Evolutionary conservation across 805 yeast genomes (phyloP), one percentile per base, ranked within the genome.

Genomic region (Yarrowia sp.): DNA sequence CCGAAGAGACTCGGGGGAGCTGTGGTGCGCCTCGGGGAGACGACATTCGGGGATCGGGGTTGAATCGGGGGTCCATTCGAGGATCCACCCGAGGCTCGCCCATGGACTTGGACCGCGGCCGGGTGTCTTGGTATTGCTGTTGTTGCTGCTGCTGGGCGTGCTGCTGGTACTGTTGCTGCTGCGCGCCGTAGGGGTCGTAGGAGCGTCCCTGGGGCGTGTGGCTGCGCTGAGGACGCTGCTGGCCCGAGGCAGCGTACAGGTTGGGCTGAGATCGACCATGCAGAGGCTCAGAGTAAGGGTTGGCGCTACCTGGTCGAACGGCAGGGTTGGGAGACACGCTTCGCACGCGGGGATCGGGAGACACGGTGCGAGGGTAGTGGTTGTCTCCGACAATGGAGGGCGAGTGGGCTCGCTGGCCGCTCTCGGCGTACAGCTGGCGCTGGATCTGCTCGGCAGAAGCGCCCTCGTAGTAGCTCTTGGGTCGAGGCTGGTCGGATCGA

Each of bases 1-100:
- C 84, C 3, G 79, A 73, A 0, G 86, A 77, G 6, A 72, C 68
- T 0, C 76, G 68, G 3, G 88, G 88, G 8, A 82, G 69, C 29
- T 55, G 61, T 24, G 61, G 61, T 27, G 61, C 61, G 29, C 61
- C 61, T 39, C 61, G 35, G 4, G 61, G 61, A n/a, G 61, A 38
- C 27, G 47, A 53, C 66, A 67, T 25, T 47, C 56, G 19, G 66
- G 63, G 21, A 55, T 63, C 46, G 56, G 38, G n/a, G 38, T 55
- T 55, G 18, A 38, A 55, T 31, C 61, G 12, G 27, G 61, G 61
- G 22, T 55, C 61, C 61, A 55, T 38, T 55, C 61, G 55, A 33
- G 33, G 65, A 62, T 53, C 62, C 29, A 41, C 62, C 36, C 47
- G 42, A n/a, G 42, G 49, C 44, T 46, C 63, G 18, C 63, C 53